phyloP scores from a whole-genome alignment of 306 rosid genomes.

The Acacia crassicarpa region DNA sequence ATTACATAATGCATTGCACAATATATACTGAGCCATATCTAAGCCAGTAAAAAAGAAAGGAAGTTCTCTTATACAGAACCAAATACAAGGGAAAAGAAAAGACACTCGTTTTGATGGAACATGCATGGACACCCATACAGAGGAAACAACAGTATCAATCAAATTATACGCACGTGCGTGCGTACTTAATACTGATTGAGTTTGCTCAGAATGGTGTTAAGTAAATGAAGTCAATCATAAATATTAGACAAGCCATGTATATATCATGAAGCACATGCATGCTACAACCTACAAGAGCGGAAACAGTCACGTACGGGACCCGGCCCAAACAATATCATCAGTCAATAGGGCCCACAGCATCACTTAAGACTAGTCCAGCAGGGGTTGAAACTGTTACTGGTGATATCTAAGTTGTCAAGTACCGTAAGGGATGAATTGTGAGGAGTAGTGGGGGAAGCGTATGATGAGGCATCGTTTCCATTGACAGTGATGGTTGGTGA shows the following conservation, averaged over 20 bases:
- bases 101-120: neutral
- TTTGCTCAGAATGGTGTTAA: neutral
- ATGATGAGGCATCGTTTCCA: slow-evolving; percentile 53
- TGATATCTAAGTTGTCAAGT: slow-evolving; percentile 42
- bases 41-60: neutral
- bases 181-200: neutral
- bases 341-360: neutral
- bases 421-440: slow-evolving; percentile 46
- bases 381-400: slow-evolving; percentile 35
- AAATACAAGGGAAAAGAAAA: slow-evolving; percentile 13
- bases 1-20: neutral
- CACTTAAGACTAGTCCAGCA: slow-evolving; percentile 44
- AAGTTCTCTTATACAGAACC: slow-evolving; percentile 34
- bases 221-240: neutral
- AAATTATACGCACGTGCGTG: neutral
- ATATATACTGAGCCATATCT: too few relatives aligned
- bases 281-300: too few relatives aligned
- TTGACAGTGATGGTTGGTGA: slow-evolving; percentile 62
- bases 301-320: too few relatives aligned
- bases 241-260: neutral
- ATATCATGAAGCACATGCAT: too few relatives aligned
- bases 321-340: too few relatives aligned
- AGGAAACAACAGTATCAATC: neutral
- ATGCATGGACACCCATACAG: slow-evolving; percentile 14
- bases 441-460: slow-evolving; percentile 43